Evolutionary conservation across 495 filamentous ascomycete genomes (phyloP), one percentile per base, ranked within the genome.

Genomic region (Xylaria castorea): DNA sequence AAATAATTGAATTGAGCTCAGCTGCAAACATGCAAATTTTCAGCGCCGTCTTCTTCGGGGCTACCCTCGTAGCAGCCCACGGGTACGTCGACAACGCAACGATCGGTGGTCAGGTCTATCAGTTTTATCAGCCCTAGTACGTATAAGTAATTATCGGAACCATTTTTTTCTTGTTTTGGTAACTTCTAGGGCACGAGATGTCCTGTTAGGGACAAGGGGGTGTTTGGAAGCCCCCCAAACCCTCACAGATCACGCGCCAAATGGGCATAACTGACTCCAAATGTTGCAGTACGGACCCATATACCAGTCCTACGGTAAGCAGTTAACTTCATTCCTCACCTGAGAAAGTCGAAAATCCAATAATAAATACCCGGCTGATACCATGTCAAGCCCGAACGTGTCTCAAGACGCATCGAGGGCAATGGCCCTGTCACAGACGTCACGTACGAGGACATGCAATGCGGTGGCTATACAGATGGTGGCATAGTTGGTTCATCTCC

Each of bases 51-150:
- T 79, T 83, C 48, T 83, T 87, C 73, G 69, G 79, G 30, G 84
- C 83, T 75, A 83, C 87, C 71, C 74, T 87, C 51, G 89, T 91
- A 63, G 83, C 86, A 68, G 89, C 85, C 53, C 90, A 92, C 78
- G 90, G 90, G 44, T 91, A 87, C 69, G 89, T 91, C 66, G 81
- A 82, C 53, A 83, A 83, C 61, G 83, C 81, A 66, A 85, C 81
- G 42, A 86, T 87, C 57, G 81, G 79, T 34, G 84, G 83, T 1
- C 74, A 77, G 50, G 78, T 72, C 9, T 86, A 84, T 74, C 74
- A 78, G 7, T 74, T 79, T 25, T 82, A 81, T 42, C 77, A 83
- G 74, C 82, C 82, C 3, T 87, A 87, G 75, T 48, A 48, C 5
- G 44, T 42, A 42, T 14, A 42, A 42, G 38, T 3, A 14, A 14